Conservation (phyloP, 768 basidiomycete species). For the Coprinopsis cinerea region DNA sequence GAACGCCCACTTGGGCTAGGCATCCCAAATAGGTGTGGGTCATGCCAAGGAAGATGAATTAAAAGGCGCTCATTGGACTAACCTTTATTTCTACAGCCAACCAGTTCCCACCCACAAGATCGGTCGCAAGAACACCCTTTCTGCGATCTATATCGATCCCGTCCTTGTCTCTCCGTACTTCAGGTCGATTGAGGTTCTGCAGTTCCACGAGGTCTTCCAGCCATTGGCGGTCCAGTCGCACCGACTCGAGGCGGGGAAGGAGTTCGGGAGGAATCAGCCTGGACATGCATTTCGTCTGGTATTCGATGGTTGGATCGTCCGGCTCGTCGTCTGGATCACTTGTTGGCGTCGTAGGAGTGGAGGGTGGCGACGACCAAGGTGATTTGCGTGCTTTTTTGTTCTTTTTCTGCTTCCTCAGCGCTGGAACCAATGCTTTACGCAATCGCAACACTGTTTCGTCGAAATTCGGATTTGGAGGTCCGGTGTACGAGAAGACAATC, state of each 20-base stretch:
- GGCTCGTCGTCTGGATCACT: constrained; percentile 19
- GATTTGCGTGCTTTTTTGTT: constrained; percentile 2
- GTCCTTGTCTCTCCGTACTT: constrained; percentile 47
- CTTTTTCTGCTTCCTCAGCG: neutral
- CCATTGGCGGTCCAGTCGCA: constrained; percentile 52
- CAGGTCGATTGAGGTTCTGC: constrained; percentile 50
- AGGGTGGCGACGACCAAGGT: too few species aligned
- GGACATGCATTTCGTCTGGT: constrained; percentile 59
- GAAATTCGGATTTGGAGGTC: constrained; percentile 45
- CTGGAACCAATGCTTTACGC: constrained; percentile 44
- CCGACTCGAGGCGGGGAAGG: constrained; percentile 52
- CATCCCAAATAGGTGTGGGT: too few species aligned
- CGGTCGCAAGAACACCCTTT: constrained; percentile 71
- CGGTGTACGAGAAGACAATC: constrained; percentile 79
- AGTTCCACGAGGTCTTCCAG: constrained; percentile 42
- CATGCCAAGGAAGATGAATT: too few species aligned
- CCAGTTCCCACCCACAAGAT: constrained; percentile 62
- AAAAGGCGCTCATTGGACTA: too few species aligned
- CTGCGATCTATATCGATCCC: constrained; percentile 47
- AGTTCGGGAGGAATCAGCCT: constrained; percentile 55
- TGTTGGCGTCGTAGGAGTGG: neutral
- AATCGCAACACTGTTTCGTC: constrained; percentile 70
- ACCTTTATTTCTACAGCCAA: constrained; percentile 93
- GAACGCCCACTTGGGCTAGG: constrained; percentile 99
- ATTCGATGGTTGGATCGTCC: constrained; percentile 41